Conservation (phyloP, 2,329 filamentous ascomycete species). For the Aspergillus viridinutans region DNA sequence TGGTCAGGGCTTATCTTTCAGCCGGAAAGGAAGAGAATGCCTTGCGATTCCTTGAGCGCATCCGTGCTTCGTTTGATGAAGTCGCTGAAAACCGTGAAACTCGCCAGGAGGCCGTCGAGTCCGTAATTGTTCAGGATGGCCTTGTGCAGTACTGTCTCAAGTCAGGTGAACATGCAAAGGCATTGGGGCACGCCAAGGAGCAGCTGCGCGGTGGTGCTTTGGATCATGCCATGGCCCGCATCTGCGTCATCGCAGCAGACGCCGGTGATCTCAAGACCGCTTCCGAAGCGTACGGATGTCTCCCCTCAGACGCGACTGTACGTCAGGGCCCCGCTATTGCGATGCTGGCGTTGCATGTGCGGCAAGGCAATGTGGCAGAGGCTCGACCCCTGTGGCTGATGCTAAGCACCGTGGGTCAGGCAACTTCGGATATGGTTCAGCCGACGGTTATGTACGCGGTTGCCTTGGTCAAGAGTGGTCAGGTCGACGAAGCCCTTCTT, state of each 20-base stretch:
- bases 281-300: conserved; percentile 58
- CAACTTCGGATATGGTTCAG: conserved; percentile 69
- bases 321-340: conserved; percentile 64
- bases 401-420: conserved; percentile 56
- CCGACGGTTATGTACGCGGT: conserved; percentile 87
- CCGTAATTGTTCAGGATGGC: conserved; percentile 66
- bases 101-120: conserved; percentile 61
- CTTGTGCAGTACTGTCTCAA: conserved; percentile 75
- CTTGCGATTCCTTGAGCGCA: conserved; percentile 77
- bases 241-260: conserved; percentile 78
- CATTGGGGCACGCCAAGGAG: conserved; percentile 66
- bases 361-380: conserved; percentile 70
- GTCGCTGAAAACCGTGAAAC: conserved; percentile 51
- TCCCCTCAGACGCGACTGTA: conserved; percentile 51
- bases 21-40: conserved; percentile 78
- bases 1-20: conserved; percentile 83
- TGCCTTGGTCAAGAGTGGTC: conserved; percentile 79
- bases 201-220: conserved; percentile 56
- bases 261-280: conserved; percentile 67
- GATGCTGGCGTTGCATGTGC: conserved; percentile 80
- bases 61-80: conserved; percentile 56
- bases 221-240: conserved; percentile 62
- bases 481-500: conserved; percentile 73
- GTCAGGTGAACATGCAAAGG: conserved; percentile 65
- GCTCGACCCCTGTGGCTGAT: conserved; percentile 79